Base-by-base conservation (phyloP, 169 alveolate genomes). In the Eimeria maxima region DNA sequence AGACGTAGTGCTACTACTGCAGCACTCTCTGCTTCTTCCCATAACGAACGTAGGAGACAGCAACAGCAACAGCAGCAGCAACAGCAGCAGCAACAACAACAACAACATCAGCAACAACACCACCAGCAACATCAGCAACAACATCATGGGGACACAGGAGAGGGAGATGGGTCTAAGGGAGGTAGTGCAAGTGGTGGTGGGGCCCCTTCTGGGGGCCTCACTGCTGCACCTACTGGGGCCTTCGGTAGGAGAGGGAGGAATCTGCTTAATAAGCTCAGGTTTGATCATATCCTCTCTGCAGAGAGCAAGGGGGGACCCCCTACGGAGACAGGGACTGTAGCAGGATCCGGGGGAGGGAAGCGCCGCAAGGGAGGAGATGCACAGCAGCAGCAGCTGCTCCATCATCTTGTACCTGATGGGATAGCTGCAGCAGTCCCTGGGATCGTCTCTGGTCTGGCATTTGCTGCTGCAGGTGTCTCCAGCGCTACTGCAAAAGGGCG, bases 351-450 rank as follows among this genome's bases (percentile, higher is more conserved):
- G n/a, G 89, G 67, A 11, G 18, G 63, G 13, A 16, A 55, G 27
- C 45, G 91, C 47, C 76, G 71, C 3, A 53, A 83, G 16, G 74
- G 74, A n/a, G 74, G 29, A 53, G 3, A 3, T 71, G 65, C 6
- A 57, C 89, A 80, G 86, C 86, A 74, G 86, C 86, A 74, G 67
- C 88, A 78, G 67, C 88, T 44, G 29, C 83, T 73, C 27, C 83
- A 73, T 22, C 88, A 78, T 65, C 10, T 45, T n/a, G 27, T 42
- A 3, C 88, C 88, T 18, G 88, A 78, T 45, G 57, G 57, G 22
- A 14, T 65, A 5, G 74, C 33, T 8, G 50, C 55, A 13, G 88
- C 65, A 27, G 18, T 78, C 67, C 47, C 57, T 50, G 57, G 57
- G 57, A 50, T 50, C 57, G 57, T 50, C 57, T 50, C 57, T 11